These are phyloP conservation scores for Schizosaccharomyces japonicus DNA, from an alignment of 805 yeast genomes.

Conservation along the genomic window DNA sequence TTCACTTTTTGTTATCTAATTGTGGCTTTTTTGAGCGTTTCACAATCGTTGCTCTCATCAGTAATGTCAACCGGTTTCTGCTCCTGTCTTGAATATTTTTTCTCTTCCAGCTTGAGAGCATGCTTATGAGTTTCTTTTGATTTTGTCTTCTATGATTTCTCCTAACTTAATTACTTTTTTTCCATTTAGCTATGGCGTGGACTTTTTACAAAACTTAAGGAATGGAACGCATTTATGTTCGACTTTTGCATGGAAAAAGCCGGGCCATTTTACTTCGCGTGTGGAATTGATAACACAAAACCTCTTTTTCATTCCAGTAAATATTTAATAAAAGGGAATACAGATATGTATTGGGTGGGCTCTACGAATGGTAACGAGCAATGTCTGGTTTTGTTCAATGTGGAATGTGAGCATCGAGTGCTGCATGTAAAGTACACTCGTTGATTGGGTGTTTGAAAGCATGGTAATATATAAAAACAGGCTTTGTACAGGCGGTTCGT, in stretches of 20 bases:
- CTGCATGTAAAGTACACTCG: too few relatives aligned
- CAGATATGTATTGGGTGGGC: too few relatives aligned
- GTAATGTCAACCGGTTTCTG: not conserved
- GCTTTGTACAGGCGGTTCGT: too few relatives aligned
- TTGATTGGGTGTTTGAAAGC: too few relatives aligned
- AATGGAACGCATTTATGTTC: not conserved
- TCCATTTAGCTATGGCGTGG: not conserved
- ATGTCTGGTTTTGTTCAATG: too few relatives aligned
- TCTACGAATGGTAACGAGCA: too few relatives aligned
- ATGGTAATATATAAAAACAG: too few relatives aligned
- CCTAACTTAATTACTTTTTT: not conserved
- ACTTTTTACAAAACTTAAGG: not conserved
- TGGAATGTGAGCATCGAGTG: too few relatives aligned
- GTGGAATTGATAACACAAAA: not conserved
- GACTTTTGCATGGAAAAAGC: not conserved
- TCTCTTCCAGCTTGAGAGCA: not conserved
- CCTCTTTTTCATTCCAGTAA: too few relatives aligned
- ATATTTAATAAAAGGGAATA: too few relatives aligned
- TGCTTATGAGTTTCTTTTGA: not conserved
- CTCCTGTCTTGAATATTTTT: not conserved
- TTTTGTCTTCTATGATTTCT: not conserved
- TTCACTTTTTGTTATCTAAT: not conserved
- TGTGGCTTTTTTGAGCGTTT: not conserved
- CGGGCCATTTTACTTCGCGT: not conserved
- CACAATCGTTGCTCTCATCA: not conserved